A percentile compares a stretch with the other conserved stretches of the same genome.
These are phyloP conservation scores for Gautieria morchelliformis DNA, from an alignment of 768 basidiomycete species.

Conservation along the genomic window DNA sequence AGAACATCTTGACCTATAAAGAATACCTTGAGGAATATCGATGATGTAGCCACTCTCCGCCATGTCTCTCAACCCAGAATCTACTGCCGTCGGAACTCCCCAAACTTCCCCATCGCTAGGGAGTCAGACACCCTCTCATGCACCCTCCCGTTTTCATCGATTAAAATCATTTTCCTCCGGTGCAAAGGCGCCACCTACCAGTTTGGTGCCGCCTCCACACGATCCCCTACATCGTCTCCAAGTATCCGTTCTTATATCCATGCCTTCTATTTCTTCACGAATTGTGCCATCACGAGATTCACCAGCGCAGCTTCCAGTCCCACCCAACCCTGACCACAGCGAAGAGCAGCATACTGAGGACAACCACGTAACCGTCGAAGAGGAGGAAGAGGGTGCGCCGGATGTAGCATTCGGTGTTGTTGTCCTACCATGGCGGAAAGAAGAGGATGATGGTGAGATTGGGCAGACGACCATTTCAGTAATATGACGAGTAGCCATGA, in stretches of 20 bases:
- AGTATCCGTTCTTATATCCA: constrained; percentile 5
- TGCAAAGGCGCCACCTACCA: background rate
- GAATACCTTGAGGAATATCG: background rate
- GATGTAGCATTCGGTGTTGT: constrained; percentile 4
- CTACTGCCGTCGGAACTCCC: background rate
- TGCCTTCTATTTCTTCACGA: background rate
- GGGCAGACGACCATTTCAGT: background rate
- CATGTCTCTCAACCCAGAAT: background rate
- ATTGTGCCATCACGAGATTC: background rate
- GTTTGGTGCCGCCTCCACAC: background rate
- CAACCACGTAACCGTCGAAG: background rate
- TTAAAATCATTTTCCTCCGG: background rate
- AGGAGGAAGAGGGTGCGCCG: background rate
- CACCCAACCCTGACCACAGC: background rate
- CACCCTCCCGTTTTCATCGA: background rate
- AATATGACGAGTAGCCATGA: background rate
- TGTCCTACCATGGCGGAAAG: background rate
- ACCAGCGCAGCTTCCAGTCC: background rate
- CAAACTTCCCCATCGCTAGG: background rate
- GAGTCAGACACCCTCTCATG: background rate
- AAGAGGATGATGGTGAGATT: background rate
- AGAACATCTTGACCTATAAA: background rate
- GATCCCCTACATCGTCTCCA: background rate
- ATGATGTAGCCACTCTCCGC: constrained; percentile 4
- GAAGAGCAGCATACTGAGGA: background rate